A percentile compares a stretch with the other conserved stretches of the same genome.
phyloP scores from a whole-genome alignment of 768 basidiomycete species.

The Tricholoma matsutake region DNA sequence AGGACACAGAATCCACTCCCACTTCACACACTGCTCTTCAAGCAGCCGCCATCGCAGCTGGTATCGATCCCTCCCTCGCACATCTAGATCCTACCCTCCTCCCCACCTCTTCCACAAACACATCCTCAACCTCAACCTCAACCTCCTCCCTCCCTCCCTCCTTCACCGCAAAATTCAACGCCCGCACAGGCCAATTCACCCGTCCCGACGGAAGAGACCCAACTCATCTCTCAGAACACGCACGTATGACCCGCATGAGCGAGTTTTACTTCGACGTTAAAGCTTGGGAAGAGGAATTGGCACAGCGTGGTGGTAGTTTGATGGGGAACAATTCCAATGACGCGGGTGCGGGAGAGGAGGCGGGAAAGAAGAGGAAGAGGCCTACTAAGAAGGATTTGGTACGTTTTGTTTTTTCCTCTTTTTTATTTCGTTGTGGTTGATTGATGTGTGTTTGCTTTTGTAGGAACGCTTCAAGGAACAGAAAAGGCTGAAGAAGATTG shows the following conservation, averaged over 20 bases:
- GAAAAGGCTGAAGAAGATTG: slow-evolving; percentile 78
- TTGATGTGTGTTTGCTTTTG: slow-evolving; percentile 5
- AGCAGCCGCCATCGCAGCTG: slow-evolving; percentile 70
- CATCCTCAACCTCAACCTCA: slow-evolving; percentile 25
- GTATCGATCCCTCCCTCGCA: slow-evolving; percentile 81
- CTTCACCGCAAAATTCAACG: slow-evolving; percentile 75
- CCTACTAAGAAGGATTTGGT: slow-evolving; percentile 85
- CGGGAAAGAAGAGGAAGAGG: slow-evolving; percentile 71
- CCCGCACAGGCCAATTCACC: slow-evolving; percentile 76
- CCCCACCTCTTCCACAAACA: slow-evolving; percentile 25
- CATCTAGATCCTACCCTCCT: slow-evolving; percentile 74
- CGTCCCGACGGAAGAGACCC: slow-evolving; percentile 67
- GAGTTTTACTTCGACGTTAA: slow-evolving; percentile 83
- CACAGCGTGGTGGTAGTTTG: slow-evolving; percentile 37
- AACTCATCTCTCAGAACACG: slow-evolving; percentile 73
- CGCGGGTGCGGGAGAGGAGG: slow-evolving; percentile 45
- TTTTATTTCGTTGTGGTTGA: neutral
- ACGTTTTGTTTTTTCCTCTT: slow-evolving; percentile 25
- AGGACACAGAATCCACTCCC: slow-evolving; percentile 20
- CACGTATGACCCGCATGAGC: slow-evolving; percentile 83
- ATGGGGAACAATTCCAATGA: slow-evolving; percentile 34
- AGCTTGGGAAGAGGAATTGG: slow-evolving; percentile 75
- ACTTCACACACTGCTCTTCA: slow-evolving; percentile 48
- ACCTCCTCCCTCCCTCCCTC: slow-evolving; percentile 33
- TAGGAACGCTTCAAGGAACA: slow-evolving; percentile 85